Evolutionary conservation across 2,329 filamentous ascomycete genomes (phyloP).

Genomic region (Dendrostoma leiphaemia): DNA sequence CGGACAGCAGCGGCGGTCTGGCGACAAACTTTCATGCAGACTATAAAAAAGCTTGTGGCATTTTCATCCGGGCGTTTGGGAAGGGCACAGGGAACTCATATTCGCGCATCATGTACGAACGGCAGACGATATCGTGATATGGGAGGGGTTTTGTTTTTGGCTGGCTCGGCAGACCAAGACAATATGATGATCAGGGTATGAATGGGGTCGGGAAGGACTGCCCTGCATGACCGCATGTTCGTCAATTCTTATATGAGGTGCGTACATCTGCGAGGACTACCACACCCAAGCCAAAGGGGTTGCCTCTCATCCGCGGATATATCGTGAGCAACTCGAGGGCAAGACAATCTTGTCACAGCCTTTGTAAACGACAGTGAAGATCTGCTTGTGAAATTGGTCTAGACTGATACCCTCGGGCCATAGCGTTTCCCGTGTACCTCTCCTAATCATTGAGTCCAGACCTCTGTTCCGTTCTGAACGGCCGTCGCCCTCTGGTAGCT

Average conservation of each 20-base stretch:
- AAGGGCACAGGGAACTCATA: not conserved
- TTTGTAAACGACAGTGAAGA: too few relatives aligned
- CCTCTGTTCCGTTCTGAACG: too few relatives aligned
- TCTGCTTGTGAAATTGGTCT: too few relatives aligned
- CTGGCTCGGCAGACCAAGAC: not conserved
- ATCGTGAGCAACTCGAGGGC: too few relatives aligned
- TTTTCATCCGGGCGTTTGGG: conserved; percentile 6
- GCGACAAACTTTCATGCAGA: not conserved
- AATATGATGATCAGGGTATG: not conserved
- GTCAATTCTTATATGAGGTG: too few relatives aligned
- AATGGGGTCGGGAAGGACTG: not conserved
- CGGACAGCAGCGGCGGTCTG: not conserved
- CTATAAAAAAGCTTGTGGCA: not conserved
- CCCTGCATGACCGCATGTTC: not conserved
- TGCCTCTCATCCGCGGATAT: too few relatives aligned
- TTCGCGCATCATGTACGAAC: not conserved
- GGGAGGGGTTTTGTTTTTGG: not conserved
- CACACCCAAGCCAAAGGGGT: too few relatives aligned
- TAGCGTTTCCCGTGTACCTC: too few relatives aligned
- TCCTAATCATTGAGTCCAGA: too few relatives aligned
- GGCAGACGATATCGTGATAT: not conserved
- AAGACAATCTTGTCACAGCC: too few relatives aligned
- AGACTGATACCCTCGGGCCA: too few relatives aligned
- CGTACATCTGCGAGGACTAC: not conserved
- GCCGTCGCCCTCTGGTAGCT: too few relatives aligned